Conservation (phyloP, 192 early-diverging fungal genomes). For the Coemansia sp. region DNA sequence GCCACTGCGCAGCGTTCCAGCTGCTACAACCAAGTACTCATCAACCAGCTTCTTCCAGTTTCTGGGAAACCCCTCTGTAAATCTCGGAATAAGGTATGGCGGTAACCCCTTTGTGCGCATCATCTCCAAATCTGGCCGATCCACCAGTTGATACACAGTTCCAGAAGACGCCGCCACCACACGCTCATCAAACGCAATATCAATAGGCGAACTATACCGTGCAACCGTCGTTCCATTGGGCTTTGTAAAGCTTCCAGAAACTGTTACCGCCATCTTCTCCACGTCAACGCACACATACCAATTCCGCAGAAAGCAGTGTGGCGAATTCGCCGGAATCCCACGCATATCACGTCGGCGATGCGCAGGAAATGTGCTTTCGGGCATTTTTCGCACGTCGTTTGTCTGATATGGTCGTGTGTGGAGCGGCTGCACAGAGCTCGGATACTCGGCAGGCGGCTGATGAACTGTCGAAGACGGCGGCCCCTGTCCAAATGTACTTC, state of each 20-base stretch:
- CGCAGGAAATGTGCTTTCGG: constrained; percentile 37
- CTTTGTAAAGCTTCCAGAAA: constrained; percentile 27
- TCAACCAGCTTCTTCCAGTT: constrained; percentile 34
- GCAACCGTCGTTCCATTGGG: constrained; percentile 21
- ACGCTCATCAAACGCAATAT: constrained; percentile 9
- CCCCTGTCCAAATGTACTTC: neutral
- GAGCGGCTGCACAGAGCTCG: constrained; percentile 39
- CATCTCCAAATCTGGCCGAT: constrained; percentile 18
- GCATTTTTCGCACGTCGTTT: constrained; percentile 17
- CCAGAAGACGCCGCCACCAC: constrained; percentile 23
- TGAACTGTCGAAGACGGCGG: constrained; percentile 12
- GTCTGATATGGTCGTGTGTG: constrained; percentile 13
- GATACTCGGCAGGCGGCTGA: constrained; percentile 26
- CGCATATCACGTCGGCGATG: constrained; percentile 7
- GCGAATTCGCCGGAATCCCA: neutral
- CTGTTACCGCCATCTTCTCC: constrained; percentile 19
- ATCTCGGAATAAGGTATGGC: constrained; percentile 20
- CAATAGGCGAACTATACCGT: constrained; percentile 33
- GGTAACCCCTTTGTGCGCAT: constrained; percentile 43
- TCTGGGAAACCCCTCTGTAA: constrained; percentile 31
- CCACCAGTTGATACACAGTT: constrained; percentile 28
- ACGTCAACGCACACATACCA: constrained; percentile 30
- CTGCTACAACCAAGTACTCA: constrained; percentile 3
- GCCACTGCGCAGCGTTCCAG: neutral
- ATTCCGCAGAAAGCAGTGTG: constrained; percentile 9